Conservation (phyloP, 2,329 filamentous ascomycete species). For the Sclerotinia subarctica region DNA sequence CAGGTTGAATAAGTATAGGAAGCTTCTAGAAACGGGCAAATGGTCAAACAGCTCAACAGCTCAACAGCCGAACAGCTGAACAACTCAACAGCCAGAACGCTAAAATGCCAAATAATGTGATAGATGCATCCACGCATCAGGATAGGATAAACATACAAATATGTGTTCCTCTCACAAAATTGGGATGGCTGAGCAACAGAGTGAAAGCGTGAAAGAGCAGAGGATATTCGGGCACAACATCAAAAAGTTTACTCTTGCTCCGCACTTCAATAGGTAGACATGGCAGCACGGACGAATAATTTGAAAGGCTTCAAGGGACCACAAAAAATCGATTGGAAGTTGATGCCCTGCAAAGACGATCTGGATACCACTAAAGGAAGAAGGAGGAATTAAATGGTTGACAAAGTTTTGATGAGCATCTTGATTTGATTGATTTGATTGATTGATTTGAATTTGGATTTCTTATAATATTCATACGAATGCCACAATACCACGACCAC, state of each 20-base stretch:
- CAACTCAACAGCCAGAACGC: neutral
- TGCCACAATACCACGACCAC: too few relatives aligned
- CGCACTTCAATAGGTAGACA: neutral
- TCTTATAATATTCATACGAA: neutral
- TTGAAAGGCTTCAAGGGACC: neutral
- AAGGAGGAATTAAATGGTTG: neutral
- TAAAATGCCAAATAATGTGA: neutral
- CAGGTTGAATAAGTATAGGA: neutral
- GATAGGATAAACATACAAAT: too few relatives aligned
- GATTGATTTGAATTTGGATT: neutral
- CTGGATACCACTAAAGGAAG: constrained; percentile 2
- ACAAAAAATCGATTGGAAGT: constrained; percentile 8
- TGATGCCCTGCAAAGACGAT: constrained; percentile 13
- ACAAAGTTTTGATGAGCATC: neutral
- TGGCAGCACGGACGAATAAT: constrained; percentile 17
- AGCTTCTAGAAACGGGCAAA: constrained; percentile 4
- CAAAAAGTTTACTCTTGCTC: neutral
- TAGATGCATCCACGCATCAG: neutral
- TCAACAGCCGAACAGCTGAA: neutral
- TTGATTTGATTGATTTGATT: constrained; percentile 2
- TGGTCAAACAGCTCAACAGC: neutral
- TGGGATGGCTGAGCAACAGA: constrained; percentile 8
- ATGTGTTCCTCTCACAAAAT: neutral
- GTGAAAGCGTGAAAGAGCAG: neutral
- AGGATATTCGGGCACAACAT: constrained; percentile 7